A percentile compares a stretch with the other conserved stretches of the same genome.
Conservation (phyloP, 257 asterid genomes). For the Pogostemon cablin region DNA sequence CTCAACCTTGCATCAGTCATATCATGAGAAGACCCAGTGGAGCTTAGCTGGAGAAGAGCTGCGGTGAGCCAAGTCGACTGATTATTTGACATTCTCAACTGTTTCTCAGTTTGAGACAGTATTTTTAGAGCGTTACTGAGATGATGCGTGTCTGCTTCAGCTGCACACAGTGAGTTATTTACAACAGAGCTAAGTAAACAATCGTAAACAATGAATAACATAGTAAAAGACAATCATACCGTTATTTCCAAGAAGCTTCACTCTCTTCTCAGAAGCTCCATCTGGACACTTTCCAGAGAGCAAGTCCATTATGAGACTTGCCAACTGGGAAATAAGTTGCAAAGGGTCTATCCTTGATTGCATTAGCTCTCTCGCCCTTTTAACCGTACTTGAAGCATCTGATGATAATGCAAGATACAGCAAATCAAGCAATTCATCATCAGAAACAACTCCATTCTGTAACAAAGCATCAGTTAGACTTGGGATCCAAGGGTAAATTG, state of each 20-base stretch:
- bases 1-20: slow-evolving; percentile 49
- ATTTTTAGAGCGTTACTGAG: slow-evolving; percentile 76
- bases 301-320: slow-evolving; percentile 83
- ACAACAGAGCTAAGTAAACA: background rate
- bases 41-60: slow-evolving; percentile 77
- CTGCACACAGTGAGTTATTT: slow-evolving; percentile 31
- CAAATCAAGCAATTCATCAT: slow-evolving; percentile 84
- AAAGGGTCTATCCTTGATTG: slow-evolving; percentile 87
- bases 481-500: background rate
- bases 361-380: slow-evolving; percentile 79
- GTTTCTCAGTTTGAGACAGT: slow-evolving; percentile 87
- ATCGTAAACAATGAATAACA: background rate
- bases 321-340: slow-evolving; percentile 83
- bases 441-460: slow-evolving; percentile 91
- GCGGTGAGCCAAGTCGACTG: slow-evolving; percentile 81
- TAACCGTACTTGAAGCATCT: slow-evolving; percentile 82
- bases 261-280: slow-evolving; percentile 53
- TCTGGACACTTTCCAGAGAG: slow-evolving; percentile 69
- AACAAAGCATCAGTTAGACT: slow-evolving; percentile 28
- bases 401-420: slow-evolving; percentile 79
- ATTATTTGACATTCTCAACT: slow-evolving; percentile 64
- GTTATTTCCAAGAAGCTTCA: slow-evolving; percentile 47
- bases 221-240: slow-evolving; percentile 46
- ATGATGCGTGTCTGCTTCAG: slow-evolving; percentile 74
- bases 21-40: slow-evolving; percentile 47